These are phyloP conservation scores for Suillus placidus DNA, from an alignment of 768 basidiomycete species.

Conservation along the genomic window DNA sequence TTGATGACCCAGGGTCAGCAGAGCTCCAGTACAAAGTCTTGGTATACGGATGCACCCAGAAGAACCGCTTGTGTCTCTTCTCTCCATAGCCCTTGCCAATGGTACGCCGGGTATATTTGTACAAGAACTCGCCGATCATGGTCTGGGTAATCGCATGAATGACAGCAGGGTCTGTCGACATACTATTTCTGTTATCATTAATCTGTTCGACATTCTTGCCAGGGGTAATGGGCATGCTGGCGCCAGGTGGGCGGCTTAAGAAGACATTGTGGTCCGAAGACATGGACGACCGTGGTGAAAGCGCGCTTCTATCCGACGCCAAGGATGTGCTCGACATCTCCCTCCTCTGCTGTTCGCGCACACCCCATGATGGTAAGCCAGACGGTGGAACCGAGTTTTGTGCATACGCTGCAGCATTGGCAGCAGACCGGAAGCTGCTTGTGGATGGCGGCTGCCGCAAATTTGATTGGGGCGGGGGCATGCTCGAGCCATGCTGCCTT, in stretches of 20 bases:
- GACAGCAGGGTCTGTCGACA: constrained; percentile 81
- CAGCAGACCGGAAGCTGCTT: constrained; percentile 80
- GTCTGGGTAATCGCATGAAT: constrained; percentile 99
- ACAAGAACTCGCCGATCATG: constrained; percentile 99
- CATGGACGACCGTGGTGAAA: constrained; percentile 79
- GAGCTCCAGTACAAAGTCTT: constrained; percentile 98
- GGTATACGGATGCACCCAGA: constrained; percentile 99
- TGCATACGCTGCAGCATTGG: constrained; percentile 58
- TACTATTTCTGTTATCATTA: constrained; percentile 31
- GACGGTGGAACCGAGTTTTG: constrained; percentile 45
- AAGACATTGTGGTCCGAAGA: constrained; percentile 73
- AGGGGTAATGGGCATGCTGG: constrained; percentile 47
- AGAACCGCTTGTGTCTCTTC: constrained; percentile 90
- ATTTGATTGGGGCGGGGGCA: constrained; percentile 68
- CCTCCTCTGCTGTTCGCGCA: constrained; percentile 54
- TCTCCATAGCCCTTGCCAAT: constrained; percentile 92
- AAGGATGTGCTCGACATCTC: constrained; percentile 73
- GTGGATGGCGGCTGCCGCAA: constrained; percentile 77
- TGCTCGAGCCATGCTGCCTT: constrained; percentile 72
- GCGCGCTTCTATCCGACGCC: constrained; percentile 65
- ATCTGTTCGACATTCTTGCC: constrained; percentile 35
- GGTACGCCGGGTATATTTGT: constrained; percentile 91
- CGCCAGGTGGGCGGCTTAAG: constrained; percentile 39
- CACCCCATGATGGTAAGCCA: constrained; percentile 50
- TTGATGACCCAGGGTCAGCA: constrained; percentile 87